Evolutionary conservation across 148 eudicot genomes (phyloP), one percentile per base, ranked within the genome.

Genomic region (Amaranthus hypochondriacus): DNA sequence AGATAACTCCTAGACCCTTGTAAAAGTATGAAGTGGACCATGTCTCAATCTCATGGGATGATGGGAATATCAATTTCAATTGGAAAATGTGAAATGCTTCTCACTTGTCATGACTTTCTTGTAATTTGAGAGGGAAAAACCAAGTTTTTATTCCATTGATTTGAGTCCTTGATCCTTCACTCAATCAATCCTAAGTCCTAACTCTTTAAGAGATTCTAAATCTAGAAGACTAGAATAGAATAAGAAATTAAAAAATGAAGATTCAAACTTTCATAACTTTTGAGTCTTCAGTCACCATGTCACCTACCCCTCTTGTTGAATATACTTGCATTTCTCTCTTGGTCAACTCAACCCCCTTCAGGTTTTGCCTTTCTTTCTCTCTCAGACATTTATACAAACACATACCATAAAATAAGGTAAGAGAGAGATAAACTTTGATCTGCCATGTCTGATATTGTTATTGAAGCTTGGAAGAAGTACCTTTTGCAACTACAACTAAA

Each of bases 401-500:
- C 56, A 74, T 21, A 9, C 9, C 7, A 2, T 7, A 50, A 62
- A 28, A 5, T 43, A 12, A 55, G 47, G 57, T 15, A 6, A 52
- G 11, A 59, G 12, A 56, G 5, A 59, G 54, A 49, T 50, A 3
- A 62, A 11, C 39, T 15, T 51, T 75, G 75, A 81, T 67, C 57
- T 64, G 66, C 66, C 56, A 85, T 85, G 88, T 85, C 88, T 77
- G 90, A 87, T 62, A 56, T 83, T 14, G 83, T 87, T n/a, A 71
- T 54, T 60, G 72, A 79, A 62, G 82, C 59, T 69, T 87, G 90
- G 90, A 77, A 77, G 63, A 87, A 85, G 63, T 87, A 87, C 62
- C 76, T 87, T 66, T 65, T 77, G 48, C 83, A 85, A 68, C 85
- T 87, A 28, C 83, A 87, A 78, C 9, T 59, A 44, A 75, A 87